Percentiles rank a stretch among this genome's conserved stretches.
phyloP scores from a whole-genome alignment of 2,329 filamentous ascomycete species.

The Aureobasidium sp. region DNA sequence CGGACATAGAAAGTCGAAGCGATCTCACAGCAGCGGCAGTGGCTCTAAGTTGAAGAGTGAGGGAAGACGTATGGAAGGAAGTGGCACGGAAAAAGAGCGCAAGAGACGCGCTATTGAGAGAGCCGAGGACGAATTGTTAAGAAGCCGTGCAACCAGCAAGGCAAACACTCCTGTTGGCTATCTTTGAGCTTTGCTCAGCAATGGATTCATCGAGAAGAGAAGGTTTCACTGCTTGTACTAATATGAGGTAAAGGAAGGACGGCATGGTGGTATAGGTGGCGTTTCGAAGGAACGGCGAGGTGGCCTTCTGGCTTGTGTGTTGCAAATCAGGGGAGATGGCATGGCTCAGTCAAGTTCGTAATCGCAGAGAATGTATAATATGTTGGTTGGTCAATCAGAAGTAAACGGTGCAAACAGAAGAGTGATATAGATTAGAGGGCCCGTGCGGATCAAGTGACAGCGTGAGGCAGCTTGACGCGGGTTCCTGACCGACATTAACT shows the following conservation, averaged over 20 bases:
- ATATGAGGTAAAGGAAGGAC: background rate
- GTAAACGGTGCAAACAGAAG: background rate
- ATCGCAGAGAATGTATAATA: background rate
- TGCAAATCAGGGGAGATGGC: background rate
- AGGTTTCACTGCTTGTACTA: background rate
- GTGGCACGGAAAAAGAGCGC: constrained; percentile 24
- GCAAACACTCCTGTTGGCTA: background rate
- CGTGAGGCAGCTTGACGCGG: background rate
- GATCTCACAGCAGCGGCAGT: background rate
- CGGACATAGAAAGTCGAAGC: constrained; percentile 11
- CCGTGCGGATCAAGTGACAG: constrained; percentile 1
- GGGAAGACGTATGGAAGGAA: constrained; percentile 14
- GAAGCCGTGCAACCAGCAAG: constrained; percentile 12
- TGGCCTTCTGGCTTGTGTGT: background rate
- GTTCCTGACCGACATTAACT: background rate
- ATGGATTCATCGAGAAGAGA: too few species aligned
- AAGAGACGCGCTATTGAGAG: constrained; percentile 25
- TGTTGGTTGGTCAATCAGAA: background rate
- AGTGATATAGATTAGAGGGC: background rate
- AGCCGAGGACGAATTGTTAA: constrained; percentile 23
- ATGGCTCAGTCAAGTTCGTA: too few species aligned
- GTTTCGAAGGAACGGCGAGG: background rate
- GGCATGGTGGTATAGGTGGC: background rate
- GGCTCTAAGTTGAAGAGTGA: constrained; percentile 11
- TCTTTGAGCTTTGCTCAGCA: too few species aligned